Conservation (phyloP, 2,329 filamentous ascomycete genomes). For the Alternaria sp. region DNA sequence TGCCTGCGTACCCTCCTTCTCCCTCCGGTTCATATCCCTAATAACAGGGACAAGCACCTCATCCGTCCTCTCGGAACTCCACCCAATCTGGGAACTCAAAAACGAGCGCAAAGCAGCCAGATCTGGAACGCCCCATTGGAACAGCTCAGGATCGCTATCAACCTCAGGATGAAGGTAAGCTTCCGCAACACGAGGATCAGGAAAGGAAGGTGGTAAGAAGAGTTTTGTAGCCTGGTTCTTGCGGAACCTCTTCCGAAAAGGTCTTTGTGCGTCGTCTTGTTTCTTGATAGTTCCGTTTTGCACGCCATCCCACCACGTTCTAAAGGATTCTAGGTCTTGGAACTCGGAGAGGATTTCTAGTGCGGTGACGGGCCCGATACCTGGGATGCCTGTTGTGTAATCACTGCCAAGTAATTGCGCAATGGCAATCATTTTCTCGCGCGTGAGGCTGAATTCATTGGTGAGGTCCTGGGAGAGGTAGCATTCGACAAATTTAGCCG, state of each 20-base stretch:
- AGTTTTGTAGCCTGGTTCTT: slow-evolving; percentile 81
- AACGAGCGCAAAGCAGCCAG: slow-evolving; percentile 84
- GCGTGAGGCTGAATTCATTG: slow-evolving; percentile 84
- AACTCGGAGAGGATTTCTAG: slow-evolving; percentile 96
- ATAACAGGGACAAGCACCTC: slow-evolving; percentile 96
- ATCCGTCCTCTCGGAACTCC: slow-evolving; percentile 89
- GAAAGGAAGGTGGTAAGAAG: slow-evolving; percentile 83
- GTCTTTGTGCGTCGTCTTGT: slow-evolving; percentile 61
- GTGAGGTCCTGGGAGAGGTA: slow-evolving; percentile 86
- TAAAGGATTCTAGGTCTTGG: slow-evolving; percentile 75
- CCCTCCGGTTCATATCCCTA: slow-evolving; percentile 88
- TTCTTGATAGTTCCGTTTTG: slow-evolving; percentile 72
- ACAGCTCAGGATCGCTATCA: slow-evolving; percentile 76
- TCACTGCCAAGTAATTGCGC: slow-evolving; percentile 92
- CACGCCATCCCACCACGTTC: slow-evolving; percentile 84
- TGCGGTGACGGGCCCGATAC: slow-evolving; percentile 92
- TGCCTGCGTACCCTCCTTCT: slow-evolving; percentile 88
- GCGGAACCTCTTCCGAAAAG: slow-evolving; percentile 87
- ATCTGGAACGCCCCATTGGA: slow-evolving; percentile 96
- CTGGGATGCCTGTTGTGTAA: slow-evolving; percentile 91
- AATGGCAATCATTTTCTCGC: slow-evolving; percentile 86
- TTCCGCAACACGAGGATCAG: slow-evolving; percentile 76
- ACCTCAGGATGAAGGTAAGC: slow-evolving; percentile 90
- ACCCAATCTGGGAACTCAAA: slow-evolving; percentile 91
- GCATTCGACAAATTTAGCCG: slow-evolving; percentile 97